These are phyloP conservation scores for Penicillium subrubescens DNA, from an alignment of 495 filamentous ascomycete genomes.

Conservation along the genomic window DNA sequence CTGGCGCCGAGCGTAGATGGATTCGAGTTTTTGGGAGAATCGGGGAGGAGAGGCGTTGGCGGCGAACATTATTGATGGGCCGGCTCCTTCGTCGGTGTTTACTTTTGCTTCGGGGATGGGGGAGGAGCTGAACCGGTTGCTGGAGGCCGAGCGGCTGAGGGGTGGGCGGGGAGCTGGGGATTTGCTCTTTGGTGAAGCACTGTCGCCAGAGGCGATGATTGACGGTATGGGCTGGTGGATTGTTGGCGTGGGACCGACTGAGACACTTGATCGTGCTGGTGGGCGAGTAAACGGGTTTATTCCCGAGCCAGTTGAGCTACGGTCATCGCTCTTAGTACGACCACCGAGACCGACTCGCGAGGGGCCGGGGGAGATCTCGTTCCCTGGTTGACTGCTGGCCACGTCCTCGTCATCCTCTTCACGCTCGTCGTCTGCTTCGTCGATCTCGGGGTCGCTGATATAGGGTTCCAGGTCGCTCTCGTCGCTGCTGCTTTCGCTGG, in stretches of 20 bases:
- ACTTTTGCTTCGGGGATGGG: constrained; percentile 75
- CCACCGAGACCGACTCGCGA: constrained; percentile 14
- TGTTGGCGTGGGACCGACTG: not conserved
- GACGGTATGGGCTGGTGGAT: constrained; percentile 35
- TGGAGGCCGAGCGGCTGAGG: constrained; percentile 40
- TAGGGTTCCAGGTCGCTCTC: constrained; percentile 49
- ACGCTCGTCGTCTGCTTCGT: constrained; percentile 43
- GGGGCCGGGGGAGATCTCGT: constrained; percentile 1
- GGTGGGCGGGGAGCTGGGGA: constrained; percentile 27
- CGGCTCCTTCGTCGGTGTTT: constrained; percentile 58
- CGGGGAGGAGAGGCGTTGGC: constrained; percentile 49
- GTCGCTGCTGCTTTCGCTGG: constrained; percentile 50
- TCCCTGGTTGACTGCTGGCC: constrained; percentile 19
- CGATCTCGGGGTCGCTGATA: constrained; percentile 29
- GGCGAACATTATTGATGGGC: constrained; percentile 79
- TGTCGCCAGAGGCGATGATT: constrained; percentile 53
- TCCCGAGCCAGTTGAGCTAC: constrained; percentile 15
- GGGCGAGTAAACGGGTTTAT: constrained; percentile 17
- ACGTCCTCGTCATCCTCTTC: constrained; percentile 9
- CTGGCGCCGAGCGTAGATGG: constrained; percentile 54
- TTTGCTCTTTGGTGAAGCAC: constrained; percentile 39
- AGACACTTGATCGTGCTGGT: constrained; percentile 21
- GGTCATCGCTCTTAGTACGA: constrained; percentile 28
- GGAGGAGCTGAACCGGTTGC: constrained; percentile 67
- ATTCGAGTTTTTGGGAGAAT: constrained; percentile 40